Evolutionary conservation across 768 basidiomycete species (phyloP), one percentile per base, ranked within the genome.

Genomic region (Fibroporia radiculosa): DNA sequence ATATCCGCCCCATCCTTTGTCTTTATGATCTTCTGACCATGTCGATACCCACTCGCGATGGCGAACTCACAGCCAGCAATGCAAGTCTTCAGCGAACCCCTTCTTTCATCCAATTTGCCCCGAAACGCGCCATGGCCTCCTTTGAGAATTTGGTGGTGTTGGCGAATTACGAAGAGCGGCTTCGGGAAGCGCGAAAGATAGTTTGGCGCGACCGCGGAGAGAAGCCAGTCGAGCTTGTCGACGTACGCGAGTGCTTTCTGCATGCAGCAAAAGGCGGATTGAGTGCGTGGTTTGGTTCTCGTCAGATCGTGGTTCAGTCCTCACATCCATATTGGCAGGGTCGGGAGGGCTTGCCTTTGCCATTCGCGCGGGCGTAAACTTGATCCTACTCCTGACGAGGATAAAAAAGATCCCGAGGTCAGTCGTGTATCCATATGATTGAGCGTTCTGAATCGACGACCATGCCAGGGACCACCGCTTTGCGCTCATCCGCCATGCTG

Each of bases 61-160:
- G n/a, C n/a, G n/a, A n/a, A n/a, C n/a, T n/a, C n/a, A n/a, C n/a
- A n/a, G n/a, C n/a, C n/a, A n/a, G n/a, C n/a, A n/a, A n/a, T n/a
- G n/a, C n/a, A n/a, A n/a, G n/a, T 25, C 23, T 44, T 11, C 16
- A 31, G 35, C 57, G 64, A 14, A 40, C 50, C 16, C 56, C 62
- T 4, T 63, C 72, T 3, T 68, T 74, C 51, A 70, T 77, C 42
- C 65, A 68, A 5, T 70, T 80, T 51, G 69, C 74, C 1, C 80
- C 79, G 0, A 70, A 66, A 37, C 67, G 69, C 27, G 75, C 82
- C 3, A 78, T 84, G 67, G 72, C 76, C 7, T 89, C 85, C 0
- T 91, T 91, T 53, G 87, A 91, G 59, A 88, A 86, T 56, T 68
- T 93, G 6, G 82, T 89, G 18, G 84, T 84, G 12, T 71, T 93